Evolutionary conservation across 345 rosid genomes (phyloP).

Genomic region (Eutrema japonicum): DNA sequence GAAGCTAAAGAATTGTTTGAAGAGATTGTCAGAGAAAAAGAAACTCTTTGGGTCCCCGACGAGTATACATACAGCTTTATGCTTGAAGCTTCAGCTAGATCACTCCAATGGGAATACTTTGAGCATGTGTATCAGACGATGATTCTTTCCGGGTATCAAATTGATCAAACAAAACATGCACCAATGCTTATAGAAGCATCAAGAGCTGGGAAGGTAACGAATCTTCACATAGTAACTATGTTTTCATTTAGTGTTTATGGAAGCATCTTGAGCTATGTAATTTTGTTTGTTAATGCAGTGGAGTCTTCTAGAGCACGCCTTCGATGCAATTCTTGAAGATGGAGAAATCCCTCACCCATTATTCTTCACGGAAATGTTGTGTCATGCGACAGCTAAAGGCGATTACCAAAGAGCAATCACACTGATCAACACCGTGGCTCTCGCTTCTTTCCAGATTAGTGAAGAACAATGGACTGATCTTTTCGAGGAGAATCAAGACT

Average conservation of each 20-base stretch:
- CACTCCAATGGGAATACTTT: conserved; percentile 91
- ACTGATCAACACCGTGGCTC: conserved; percentile 62
- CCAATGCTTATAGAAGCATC: conserved; percentile 73
- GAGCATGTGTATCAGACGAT: conserved; percentile 82
- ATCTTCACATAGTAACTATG: neutral
- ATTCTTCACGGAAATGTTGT: conserved; percentile 71
- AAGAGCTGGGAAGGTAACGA: conserved; percentile 78
- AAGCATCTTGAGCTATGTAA: conserved; percentile 23
- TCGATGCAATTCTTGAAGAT: conserved; percentile 70
- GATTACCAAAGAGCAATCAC: conserved; percentile 65
- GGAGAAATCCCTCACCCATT: conserved; percentile 77
- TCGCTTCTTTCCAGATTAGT: conserved; percentile 78
- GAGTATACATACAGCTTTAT: conserved; percentile 73
- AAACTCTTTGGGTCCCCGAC: conserved; percentile 54
- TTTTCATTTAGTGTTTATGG: conserved; percentile 18
- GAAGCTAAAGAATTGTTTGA: conserved; percentile 83
- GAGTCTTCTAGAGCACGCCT: conserved; percentile 83
- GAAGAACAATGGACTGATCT: conserved; percentile 75
- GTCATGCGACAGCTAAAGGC: conserved; percentile 59
- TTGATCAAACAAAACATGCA: conserved; percentile 70
- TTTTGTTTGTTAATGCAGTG: conserved; percentile 51
- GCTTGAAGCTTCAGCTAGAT: conserved; percentile 86
- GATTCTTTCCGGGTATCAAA: conserved; percentile 67
- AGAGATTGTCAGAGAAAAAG: conserved; percentile 49
- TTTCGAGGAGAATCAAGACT: conserved; percentile 52